These are phyloP conservation scores for Gilbertella persicaria DNA, from an alignment of 371 early-diverging fungal species.

Conservation along the genomic window DNA sequence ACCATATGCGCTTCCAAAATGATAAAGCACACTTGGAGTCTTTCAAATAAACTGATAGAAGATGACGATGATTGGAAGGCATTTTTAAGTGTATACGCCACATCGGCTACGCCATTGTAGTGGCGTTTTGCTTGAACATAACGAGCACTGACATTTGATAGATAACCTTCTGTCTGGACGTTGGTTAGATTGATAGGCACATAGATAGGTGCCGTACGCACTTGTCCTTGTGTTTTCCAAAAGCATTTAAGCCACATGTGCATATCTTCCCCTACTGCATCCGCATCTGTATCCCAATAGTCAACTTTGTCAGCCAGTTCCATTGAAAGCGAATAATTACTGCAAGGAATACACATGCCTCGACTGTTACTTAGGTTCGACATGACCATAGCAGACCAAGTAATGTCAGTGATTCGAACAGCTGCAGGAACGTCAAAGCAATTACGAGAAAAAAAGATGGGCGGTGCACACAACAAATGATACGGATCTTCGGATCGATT, in stretches of 20 bases:
- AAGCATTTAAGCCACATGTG: slow-evolving; percentile 86
- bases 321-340: slow-evolving; percentile 74
- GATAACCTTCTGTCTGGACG: slow-evolving; percentile 64
- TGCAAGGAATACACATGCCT: slow-evolving; percentile 73
- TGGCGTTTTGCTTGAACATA: slow-evolving; percentile 76
- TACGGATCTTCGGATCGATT: slow-evolving; percentile 43
- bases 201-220: slow-evolving; percentile 66
- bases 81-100: slow-evolving; percentile 52
- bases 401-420: slow-evolving; percentile 76
- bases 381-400: slow-evolving; percentile 82
- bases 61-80: slow-evolving; percentile 39
- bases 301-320: slow-evolving; percentile 68
- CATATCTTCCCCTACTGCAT: slow-evolving; percentile 84
- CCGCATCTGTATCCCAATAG: slow-evolving; percentile 80
- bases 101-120: slow-evolving; percentile 60
- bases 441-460: slow-evolving; percentile 79
- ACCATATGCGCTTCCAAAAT: slow-evolving; percentile 59
- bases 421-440: slow-evolving; percentile 72
- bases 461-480: slow-evolving; percentile 64
- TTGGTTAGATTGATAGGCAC: slow-evolving; percentile 78
- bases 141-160: slow-evolving; percentile 64
- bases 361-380: slow-evolving; percentile 69
- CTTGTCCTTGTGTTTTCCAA: slow-evolving; percentile 70
- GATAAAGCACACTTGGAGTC: slow-evolving; percentile 43
- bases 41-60: slow-evolving; percentile 34